phyloP scores from a whole-genome alignment of 768 basidiomycete genomes.

The Pleurotus citrinopileatus region DNA sequence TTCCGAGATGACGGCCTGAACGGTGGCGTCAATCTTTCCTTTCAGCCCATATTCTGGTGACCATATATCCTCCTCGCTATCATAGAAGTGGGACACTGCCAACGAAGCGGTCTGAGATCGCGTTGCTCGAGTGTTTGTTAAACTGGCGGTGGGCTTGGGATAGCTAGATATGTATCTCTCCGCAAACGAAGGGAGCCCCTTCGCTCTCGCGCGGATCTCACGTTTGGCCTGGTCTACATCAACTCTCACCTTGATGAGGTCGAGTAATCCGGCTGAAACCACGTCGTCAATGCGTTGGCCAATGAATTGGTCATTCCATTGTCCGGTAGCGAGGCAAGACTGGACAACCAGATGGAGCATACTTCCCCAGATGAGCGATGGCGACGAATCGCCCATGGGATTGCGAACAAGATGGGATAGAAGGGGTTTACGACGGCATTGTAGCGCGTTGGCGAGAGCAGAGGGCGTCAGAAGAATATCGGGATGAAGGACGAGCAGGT shows the following conservation, averaged over 20 bases:
- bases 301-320: slow-evolving; percentile 66
- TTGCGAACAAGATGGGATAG: slow-evolving; percentile 60
- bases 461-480: slow-evolving; percentile 92
- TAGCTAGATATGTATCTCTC: slow-evolving; percentile 58
- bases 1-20: slow-evolving; percentile 64
- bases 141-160: slow-evolving; percentile 66
- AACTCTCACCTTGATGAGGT: slow-evolving; percentile 60
- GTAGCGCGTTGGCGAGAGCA: slow-evolving; percentile 76
- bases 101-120: slow-evolving; percentile 51
- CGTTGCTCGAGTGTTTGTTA: slow-evolving; percentile 64
- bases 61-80: slow-evolving; percentile 97
- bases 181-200: slow-evolving; percentile 62
- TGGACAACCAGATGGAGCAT: slow-evolving; percentile 94
- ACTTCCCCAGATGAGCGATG: slow-evolving; percentile 85
- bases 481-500: slow-evolving; percentile 85
- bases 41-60: slow-evolving; percentile 93
- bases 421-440: slow-evolving; percentile 87
- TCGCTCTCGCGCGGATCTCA: slow-evolving; percentile 61
- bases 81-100: slow-evolving; percentile 73
- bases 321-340: slow-evolving; percentile 55
- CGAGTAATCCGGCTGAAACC: slow-evolving; percentile 50
- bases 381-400: slow-evolving; percentile 53
- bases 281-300: slow-evolving; percentile 56
- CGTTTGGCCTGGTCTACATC: slow-evolving; percentile 59
- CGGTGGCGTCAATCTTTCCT: slow-evolving; percentile 92